Percentiles rank a stretch among this genome's conserved stretches.
Conservation (phyloP, 129 eudicot species). For the Saussurea involucrata region DNA sequence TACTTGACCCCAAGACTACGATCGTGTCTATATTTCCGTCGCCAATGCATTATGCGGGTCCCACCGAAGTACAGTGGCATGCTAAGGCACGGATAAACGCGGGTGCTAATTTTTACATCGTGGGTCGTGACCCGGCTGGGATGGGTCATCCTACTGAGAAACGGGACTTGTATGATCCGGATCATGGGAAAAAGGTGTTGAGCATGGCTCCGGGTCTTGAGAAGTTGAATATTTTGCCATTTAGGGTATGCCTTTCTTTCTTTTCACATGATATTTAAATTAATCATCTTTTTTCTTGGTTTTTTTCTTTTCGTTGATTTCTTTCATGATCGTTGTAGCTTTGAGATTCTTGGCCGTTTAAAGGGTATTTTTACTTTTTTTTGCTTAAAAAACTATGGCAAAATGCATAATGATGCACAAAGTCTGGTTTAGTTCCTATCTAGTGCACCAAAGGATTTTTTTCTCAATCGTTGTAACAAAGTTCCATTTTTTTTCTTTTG, state of each 20-base stretch:
- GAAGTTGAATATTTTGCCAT: conserved; percentile 80
- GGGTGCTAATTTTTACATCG: conserved; percentile 93
- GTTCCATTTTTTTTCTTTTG: background rate
- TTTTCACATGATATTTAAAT: background rate
- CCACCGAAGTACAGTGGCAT: conserved; percentile 98
- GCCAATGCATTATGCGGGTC: conserved; percentile 97
- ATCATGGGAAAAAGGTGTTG: conserved; percentile 90
- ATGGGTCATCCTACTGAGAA: conserved; percentile 94
- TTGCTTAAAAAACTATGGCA: background rate
- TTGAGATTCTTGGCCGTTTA: background rate
- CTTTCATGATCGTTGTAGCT: too few relatives aligned
- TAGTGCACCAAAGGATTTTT: too few relatives aligned
- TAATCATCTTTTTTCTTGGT: background rate
- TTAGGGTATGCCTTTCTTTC: conserved; percentile 55
- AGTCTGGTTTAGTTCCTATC: too few relatives aligned
- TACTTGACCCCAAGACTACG: conserved; percentile 92
- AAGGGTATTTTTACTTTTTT: background rate
- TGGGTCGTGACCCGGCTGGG: conserved; percentile 97
- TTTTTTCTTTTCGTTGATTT: too few relatives aligned
- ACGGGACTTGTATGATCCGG: conserved; percentile 94
- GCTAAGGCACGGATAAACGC: conserved; percentile 94
- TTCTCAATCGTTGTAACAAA: background rate
- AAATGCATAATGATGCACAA: background rate
- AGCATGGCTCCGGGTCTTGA: conserved; percentile 94
- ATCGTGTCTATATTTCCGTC: conserved; percentile 91